Evolutionary conservation across 2,329 filamentous ascomycete species (phyloP).

Genomic region (Mycosphaerella sp.): DNA sequence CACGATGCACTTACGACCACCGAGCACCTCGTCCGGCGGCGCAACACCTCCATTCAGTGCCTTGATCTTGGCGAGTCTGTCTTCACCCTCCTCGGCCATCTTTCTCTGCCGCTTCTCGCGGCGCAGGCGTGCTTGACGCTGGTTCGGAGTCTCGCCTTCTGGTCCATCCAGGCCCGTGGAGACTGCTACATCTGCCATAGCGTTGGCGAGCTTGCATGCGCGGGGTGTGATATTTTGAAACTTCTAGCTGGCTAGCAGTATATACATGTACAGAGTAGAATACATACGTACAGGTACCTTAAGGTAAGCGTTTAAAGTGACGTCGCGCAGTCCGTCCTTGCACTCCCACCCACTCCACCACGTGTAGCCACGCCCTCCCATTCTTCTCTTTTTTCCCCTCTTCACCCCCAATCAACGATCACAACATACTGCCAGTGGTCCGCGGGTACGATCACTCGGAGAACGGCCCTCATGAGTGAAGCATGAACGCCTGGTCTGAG

Average conservation of each 20-base stretch:
- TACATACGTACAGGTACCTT: no score
- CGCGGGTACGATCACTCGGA: no score
- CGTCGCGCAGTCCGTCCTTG: not conserved
- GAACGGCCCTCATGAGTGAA: not conserved
- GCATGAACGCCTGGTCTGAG: not conserved
- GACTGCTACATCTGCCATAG: conserved; percentile 28
- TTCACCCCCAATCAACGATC: no score
- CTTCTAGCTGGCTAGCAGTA: not conserved
- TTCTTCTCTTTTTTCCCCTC: not conserved
- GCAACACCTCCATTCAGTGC: conserved; percentile 52
- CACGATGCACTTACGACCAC: conserved; percentile 21
- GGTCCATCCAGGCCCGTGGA: conserved; percentile 24
- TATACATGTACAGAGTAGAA: not conserved
- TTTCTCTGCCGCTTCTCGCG: conserved; percentile 76
- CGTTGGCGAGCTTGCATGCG: not conserved
- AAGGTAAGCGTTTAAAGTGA: not conserved
- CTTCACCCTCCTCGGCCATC: conserved; percentile 64
- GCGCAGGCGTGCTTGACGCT: conserved; percentile 62
- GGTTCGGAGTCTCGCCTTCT: conserved; percentile 39
- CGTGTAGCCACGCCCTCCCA: not conserved
- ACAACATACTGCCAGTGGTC: not conserved
- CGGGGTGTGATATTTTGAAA: not conserved
- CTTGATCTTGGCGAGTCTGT: conserved; percentile 68
- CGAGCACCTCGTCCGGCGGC: conserved; percentile 30
- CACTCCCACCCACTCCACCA: no score